Evolutionary conservation across 2,329 filamentous ascomycete genomes (phyloP).

Genomic region (Colletotrichum limetticola): DNA sequence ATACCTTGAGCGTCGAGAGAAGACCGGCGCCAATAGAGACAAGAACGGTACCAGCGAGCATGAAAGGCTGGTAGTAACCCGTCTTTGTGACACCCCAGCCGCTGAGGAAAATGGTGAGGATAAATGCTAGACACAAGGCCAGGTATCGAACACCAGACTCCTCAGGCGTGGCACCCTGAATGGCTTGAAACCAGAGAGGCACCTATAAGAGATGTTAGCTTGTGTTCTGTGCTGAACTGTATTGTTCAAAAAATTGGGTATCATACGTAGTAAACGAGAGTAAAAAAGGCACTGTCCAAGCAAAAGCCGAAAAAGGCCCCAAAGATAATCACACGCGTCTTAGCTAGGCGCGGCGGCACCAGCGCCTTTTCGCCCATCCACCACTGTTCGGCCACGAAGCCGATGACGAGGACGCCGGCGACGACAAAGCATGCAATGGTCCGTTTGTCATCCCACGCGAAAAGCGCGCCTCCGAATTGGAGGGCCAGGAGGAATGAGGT

Average conservation of each 20-base stretch:
- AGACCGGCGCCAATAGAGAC: slow-evolving; percentile 39
- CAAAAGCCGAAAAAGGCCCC: slow-evolving; percentile 40
- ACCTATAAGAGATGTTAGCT: slow-evolving; percentile 34
- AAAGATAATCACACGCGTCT: slow-evolving; percentile 43
- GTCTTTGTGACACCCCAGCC: slow-evolving; percentile 39
- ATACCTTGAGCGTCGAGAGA: slow-evolving; percentile 8
- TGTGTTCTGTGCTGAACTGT: background rate
- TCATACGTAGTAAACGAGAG: slow-evolving; percentile 17
- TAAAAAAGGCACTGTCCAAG: slow-evolving; percentile 30
- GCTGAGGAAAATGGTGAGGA: slow-evolving; percentile 40
- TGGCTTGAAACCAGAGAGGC: slow-evolving; percentile 48
- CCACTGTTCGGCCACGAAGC: slow-evolving; percentile 46
- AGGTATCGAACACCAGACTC: slow-evolving; percentile 46
- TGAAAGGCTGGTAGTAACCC: slow-evolving; percentile 49
- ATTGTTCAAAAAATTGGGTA: too few relatives aligned
- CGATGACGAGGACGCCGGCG: slow-evolving; percentile 41
- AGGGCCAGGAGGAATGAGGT: slow-evolving; percentile 57
- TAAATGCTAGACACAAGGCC: slow-evolving; percentile 41
- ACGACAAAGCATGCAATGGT: slow-evolving; percentile 43
- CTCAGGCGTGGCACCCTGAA: slow-evolving; percentile 45
- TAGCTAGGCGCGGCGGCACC: slow-evolving; percentile 48
- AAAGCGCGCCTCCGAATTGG: slow-evolving; percentile 52
- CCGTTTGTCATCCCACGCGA: slow-evolving; percentile 43
- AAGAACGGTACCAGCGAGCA: slow-evolving; percentile 43
- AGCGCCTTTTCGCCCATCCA: slow-evolving; percentile 47